Base-by-base conservation (phyloP, 192 early-diverging fungal species). In the Coemansia aciculifera region DNA sequence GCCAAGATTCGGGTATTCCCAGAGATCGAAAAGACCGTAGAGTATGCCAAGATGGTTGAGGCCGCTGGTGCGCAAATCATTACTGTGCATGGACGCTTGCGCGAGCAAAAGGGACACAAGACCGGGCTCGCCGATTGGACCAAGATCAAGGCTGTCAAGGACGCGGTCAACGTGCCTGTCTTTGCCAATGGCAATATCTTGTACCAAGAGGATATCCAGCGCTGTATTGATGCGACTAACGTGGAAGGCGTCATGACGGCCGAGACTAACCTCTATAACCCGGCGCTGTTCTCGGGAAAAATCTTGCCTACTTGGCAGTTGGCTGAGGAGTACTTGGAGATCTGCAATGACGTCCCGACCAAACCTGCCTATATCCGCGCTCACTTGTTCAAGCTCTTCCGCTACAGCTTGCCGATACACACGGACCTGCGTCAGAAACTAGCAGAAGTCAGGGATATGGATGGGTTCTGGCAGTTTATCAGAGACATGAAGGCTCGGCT, bases 101-200 rank as follows among this genome's bases (percentile, higher is more conserved):
- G 97, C 38, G 96, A 99, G 73, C 95, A 97, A 83, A 98, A 97
- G 78, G 96, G 96, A 13, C 95, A 98, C 59, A 91, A 95, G 49
- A 98, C 96, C 3, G 96, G 94, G 4, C 84, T 98, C 8, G 96
- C 95, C 3, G 94, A 99, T 77, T 98, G 96, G 98, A 87, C 91
- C 49, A 90, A 96, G 71, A 98, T 99, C 73, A 84, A 84, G 56
- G 73, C 79, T 7, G 93, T 99, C 15, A 94, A 90, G 66, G 87
- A 93, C 29, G 91, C 90, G 7, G 87, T 95, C 9, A 83, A 67
- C 10, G 93, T 99, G 0, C 98, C 98, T 0, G 94, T 99, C 10
- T 86, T 98, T 83, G 95, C 95, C 59, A 99, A 99, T 67, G 98
- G 98, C n/a, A 98, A 99, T 67, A 95, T 99, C 46, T 81, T 96